Evolutionary conservation across 805 yeast species (phyloP), one percentile per base, ranked within the genome.

Genomic region (Wickerhamomyces subpelliculosus): DNA sequence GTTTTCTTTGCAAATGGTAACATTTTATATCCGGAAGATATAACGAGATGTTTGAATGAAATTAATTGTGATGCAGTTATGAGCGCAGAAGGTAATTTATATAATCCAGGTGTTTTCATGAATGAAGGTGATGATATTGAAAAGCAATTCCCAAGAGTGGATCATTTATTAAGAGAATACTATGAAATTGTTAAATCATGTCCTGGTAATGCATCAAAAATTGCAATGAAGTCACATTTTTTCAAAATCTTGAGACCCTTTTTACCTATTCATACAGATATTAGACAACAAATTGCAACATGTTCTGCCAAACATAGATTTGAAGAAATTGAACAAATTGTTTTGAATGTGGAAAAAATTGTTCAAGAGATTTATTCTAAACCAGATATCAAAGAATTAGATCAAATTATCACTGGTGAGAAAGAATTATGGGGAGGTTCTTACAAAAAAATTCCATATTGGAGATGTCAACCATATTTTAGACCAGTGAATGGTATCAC

Each of bases 401-500:
- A 87, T 52, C 59, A 53, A 4, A 69, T 83, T 1, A 63, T 61
- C 0, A 65, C 61, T 8, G 87, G 88, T 0, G 75, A 72, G 7
- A 49, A 54, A 27, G 77, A 78, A 48, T 54, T 61, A 19, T 83
- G 94, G 89, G 95, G 95, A 34, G 95, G 95, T 1, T 51, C 69
- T 12, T 90, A 93, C 58, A 78, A 78, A 57, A 73, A 70, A 5
- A 76, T 90, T 13, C 97, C 98, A 2, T 88, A 83, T 58, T 90
- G 97, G 97, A 73, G 97, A 52, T 80, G 95, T 47, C 98, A 90
- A 62, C 98, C 98, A 2, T 84, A 85, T 57, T 90, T 90, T 68
- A 72, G 98, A 50, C 79, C 81, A 3, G 96, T 90, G 1, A 75
- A 86, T 56, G 97, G 97, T 18, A 78, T 75, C 3, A 67, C 71